Percentiles rank a stretch among this genome's conserved stretches.
Evolutionary conservation across 2,329 filamentous ascomycete genomes (phyloP).

Genomic region (Cadophora luteo-olivacea): DNA sequence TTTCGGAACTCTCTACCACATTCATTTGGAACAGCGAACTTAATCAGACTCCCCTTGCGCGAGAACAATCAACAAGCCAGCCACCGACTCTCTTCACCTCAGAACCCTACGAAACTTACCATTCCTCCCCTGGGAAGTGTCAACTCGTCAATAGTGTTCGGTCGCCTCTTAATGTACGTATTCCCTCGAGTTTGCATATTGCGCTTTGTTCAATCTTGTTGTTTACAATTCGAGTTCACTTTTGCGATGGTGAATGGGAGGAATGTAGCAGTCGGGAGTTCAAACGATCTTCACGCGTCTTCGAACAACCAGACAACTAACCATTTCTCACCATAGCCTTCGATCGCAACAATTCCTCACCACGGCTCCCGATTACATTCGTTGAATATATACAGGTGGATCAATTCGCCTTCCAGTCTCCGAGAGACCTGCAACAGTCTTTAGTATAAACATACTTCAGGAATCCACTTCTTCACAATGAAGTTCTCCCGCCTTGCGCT

Average conservation of each 20-base stretch:
- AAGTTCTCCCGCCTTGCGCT: constrained; percentile 43
- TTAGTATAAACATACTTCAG: constrained; percentile 38
- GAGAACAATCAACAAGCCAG: constrained; percentile 6
- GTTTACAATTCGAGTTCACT: not conserved
- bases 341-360: constrained; percentile 29
- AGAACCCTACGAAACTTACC: constrained; percentile 19
- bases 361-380: constrained; percentile 27
- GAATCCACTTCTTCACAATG: constrained; percentile 45
- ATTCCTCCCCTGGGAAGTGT: constrained; percentile 10
- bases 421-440: constrained; percentile 33
- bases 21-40: constrained; percentile 46
- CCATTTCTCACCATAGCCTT: constrained; percentile 17
- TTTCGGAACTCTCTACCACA: constrained; percentile 43
- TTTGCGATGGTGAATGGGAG: not conserved
- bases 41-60: constrained; percentile 12
- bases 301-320: constrained; percentile 34
- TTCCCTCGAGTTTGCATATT: not conserved
- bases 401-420: constrained; percentile 28
- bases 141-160: constrained; percentile 18
- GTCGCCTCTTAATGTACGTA: constrained; percentile 36
- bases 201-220: not conserved
- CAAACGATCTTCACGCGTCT: constrained; percentile 1
- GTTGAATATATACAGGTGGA: constrained; percentile 24
- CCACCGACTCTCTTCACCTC: not conserved
- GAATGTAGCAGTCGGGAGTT: not conserved